A percentile compares a stretch with the other conserved stretches of the same genome.
phyloP scores from a whole-genome alignment of 805 yeast genomes.

The Metschnikowia dekortorum region DNA sequence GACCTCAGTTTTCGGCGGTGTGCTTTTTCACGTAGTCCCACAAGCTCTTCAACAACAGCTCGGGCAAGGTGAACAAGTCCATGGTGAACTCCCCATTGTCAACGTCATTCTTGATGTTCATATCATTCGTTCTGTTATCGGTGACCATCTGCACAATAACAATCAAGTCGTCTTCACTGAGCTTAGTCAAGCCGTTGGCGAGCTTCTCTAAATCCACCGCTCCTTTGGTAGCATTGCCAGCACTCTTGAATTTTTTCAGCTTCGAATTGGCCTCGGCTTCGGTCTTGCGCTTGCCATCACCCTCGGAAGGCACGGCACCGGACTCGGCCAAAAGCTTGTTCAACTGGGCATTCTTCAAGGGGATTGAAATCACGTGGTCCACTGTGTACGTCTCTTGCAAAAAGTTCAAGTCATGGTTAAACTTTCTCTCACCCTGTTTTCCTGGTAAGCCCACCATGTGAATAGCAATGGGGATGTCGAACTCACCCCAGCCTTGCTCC shows the following conservation, averaged over 20 bases:
- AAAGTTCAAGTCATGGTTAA: constrained; percentile 88
- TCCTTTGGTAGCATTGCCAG: constrained; percentile 57
- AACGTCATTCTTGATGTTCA: constrained; percentile 92
- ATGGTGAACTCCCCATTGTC: constrained; percentile 97
- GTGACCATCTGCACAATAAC: constrained; percentile 97
- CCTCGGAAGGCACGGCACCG: constrained; percentile 67
- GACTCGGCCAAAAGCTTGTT: constrained; percentile 70
- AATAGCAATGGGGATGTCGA: constrained; percentile 77
- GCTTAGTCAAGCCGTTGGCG: constrained; percentile 83
- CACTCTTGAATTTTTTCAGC: constrained; percentile 49
- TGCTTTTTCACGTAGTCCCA: constrained; percentile 92
- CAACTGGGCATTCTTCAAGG: constrained; percentile 65
- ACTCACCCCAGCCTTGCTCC: constrained; percentile 99
- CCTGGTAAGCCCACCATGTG: constrained; percentile 61
- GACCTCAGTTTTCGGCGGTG: constrained; percentile 23
- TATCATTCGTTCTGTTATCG: constrained; percentile 89
- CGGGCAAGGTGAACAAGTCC: constrained; percentile 93
- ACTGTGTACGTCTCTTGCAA: constrained; percentile 67
- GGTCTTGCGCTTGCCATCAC: constrained; percentile 34
- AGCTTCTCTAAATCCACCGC: constrained; percentile 82
- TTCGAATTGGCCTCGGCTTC: constrained; percentile 29
- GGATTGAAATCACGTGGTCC: constrained; percentile 75
- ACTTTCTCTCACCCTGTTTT: constrained; percentile 81
- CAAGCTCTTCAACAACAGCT: constrained; percentile 80
- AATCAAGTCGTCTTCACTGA: constrained; percentile 86